Conservation (phyloP, 1,284 basidiomycete species). For the Schizophyllum amplum region DNA sequence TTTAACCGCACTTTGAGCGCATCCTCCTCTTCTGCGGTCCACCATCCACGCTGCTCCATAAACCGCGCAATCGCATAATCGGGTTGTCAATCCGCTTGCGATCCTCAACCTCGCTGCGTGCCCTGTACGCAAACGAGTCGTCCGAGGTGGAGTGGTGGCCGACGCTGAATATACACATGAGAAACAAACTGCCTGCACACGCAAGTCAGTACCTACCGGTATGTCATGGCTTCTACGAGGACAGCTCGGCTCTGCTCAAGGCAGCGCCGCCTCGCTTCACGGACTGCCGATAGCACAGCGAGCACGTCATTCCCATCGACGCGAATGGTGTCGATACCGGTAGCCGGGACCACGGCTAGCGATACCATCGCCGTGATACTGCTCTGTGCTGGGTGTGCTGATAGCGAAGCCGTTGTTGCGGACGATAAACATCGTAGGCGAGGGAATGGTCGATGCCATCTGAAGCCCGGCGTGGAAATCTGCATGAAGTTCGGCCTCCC, state of each 20-base stretch:
- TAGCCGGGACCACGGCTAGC: conserved; percentile 91
- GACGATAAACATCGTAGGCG: conserved; percentile 68
- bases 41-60: conserved; percentile 82
- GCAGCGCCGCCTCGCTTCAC: conserved; percentile 72
- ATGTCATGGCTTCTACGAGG: conserved; percentile 89
- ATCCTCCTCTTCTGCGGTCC: conserved; percentile 72
- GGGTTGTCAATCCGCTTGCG: conserved; percentile 86
- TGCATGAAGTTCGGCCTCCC: conserved; percentile 12
- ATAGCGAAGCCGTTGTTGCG: conserved; percentile 92
- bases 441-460: conserved; percentile 67
- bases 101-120: conserved; percentile 80
- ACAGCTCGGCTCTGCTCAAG: conserved; percentile 78
- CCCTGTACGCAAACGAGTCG: conserved; percentile 87
- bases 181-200: conserved; percentile 5
- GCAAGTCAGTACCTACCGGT: conserved; percentile 56
- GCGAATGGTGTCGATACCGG: conserved; percentile 81
- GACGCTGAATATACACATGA: conserved; percentile 43
- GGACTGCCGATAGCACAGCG: conserved; percentile 77
- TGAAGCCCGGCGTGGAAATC: conserved; percentile 76
- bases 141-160: conserved; percentile 96
- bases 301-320: conserved; percentile 94
- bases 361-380: conserved; percentile 91
- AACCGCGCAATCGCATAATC: conserved; percentile 78
- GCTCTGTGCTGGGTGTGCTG: conserved; percentile 85
- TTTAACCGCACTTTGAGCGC: conserved; percentile 65